These are phyloP conservation scores for Prunus yedoensis DNA, from an alignment of 331 rosid genomes.

Conservation along the genomic window DNA sequence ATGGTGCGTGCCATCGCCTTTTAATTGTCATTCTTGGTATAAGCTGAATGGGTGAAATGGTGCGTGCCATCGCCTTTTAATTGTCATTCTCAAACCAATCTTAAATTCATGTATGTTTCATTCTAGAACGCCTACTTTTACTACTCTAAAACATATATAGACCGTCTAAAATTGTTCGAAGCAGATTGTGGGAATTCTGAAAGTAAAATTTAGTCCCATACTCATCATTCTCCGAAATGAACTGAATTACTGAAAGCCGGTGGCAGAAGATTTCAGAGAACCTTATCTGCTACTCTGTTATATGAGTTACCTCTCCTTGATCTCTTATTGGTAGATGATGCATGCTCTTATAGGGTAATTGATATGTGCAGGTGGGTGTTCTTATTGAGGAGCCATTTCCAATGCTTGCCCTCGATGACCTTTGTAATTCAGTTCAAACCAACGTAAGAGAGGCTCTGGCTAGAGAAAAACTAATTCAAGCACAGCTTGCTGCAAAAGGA, in stretches of 20 bases:
- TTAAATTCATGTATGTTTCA: not conserved
- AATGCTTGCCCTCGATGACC: constrained; percentile 79
- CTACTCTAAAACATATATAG: not conserved
- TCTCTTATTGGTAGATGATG: not conserved
- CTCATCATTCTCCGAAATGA: not conserved
- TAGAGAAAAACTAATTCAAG: constrained; percentile 42
- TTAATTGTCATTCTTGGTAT: too few species aligned
- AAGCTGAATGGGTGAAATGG: too few species aligned
- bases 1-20: too few species aligned
- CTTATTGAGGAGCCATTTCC: constrained; percentile 97
- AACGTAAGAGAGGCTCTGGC: constrained; percentile 65
- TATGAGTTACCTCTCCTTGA: not conserved
- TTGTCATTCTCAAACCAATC: not conserved
- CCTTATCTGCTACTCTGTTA: not conserved
- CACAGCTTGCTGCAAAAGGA: constrained; percentile 50
- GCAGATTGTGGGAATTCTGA: not conserved
- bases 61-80: not conserved
- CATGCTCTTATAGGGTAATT: constrained; percentile 17
- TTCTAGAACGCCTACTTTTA: not conserved
- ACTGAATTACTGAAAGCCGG: not conserved
- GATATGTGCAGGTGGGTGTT: constrained; percentile 72
- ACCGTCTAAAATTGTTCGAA: not conserved
- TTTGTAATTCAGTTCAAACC: constrained; percentile 51
- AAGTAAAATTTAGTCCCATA: not conserved
- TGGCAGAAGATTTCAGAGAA: not conserved